Evolutionary conservation across 1,284 basidiomycete species (phyloP).

Genomic region (Rhodotorula sp.): DNA sequence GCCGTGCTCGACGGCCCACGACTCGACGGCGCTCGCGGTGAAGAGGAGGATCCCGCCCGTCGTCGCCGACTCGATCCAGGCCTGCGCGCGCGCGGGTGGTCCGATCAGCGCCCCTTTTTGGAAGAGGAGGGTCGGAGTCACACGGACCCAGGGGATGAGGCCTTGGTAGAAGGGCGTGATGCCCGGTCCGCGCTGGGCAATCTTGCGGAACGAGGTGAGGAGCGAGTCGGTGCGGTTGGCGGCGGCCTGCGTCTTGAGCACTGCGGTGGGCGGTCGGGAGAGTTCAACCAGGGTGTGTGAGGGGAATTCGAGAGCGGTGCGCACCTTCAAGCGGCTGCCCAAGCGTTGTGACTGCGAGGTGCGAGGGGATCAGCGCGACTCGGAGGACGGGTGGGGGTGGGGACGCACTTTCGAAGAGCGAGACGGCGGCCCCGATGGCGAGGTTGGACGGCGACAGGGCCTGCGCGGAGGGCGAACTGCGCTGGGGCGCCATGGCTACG

Average conservation of each 20-base stretch:
- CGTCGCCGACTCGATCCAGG: slow-evolving; percentile 69
- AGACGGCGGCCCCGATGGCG: slow-evolving; percentile 29
- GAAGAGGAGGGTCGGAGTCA: background rate
- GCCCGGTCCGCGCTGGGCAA: slow-evolving; percentile 66
- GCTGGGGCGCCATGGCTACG: background rate
- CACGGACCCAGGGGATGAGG: slow-evolving; percentile 86
- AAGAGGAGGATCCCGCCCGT: slow-evolving; percentile 96
- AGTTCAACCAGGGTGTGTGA: background rate
- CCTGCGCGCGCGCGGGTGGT: slow-evolving; percentile 6
- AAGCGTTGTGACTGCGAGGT: slow-evolving; percentile 5
- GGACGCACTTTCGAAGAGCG: slow-evolving; percentile 34
- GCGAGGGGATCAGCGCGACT: background rate
- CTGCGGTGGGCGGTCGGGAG: slow-evolving; percentile 4
- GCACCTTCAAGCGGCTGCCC: slow-evolving; percentile 36
- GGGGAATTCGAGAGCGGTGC: background rate
- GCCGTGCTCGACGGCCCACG: slow-evolving; percentile 62
- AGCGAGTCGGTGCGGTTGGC: slow-evolving; percentile 28
- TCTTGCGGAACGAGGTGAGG: slow-evolving; percentile 19
- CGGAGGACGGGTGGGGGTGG: background rate
- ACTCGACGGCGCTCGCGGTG: slow-evolving; percentile 90
- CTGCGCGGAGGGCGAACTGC: background rate
- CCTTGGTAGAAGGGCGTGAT: slow-evolving; percentile 93
- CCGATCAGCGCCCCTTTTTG: no score
- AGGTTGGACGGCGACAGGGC: slow-evolving; percentile 19
- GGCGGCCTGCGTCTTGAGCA: slow-evolving; percentile 41